Evolutionary conservation across 805 yeast genomes (phyloP), one percentile per base, ranked within the genome.

Genomic region (Teunomyces atbi): DNA sequence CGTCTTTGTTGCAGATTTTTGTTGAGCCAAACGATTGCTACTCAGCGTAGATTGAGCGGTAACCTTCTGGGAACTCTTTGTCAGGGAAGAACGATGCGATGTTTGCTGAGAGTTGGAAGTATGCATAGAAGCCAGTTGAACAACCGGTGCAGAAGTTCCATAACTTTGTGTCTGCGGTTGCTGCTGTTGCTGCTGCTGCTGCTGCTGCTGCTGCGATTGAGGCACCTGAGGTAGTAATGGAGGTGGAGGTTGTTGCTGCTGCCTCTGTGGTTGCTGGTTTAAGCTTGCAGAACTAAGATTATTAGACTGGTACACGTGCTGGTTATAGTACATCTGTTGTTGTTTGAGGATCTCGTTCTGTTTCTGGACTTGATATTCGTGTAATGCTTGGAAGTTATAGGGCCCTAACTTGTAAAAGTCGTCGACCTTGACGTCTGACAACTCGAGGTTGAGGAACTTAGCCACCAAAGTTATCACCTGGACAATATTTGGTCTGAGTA

Each of bases 401-500:
- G 77, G 71, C n/a, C 85, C 88, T 38, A 56, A 48, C 4, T 69
- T 73, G 55, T 77, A 79, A 47, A 74, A 62, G 55, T 78, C 82
- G 18, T 68, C 71, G 11, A 75, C 44, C 5, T 58, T 61, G 13
- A 67, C 45, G 2, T 55, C 51, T 1, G 50, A 52, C 33, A 63
- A 66, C n/a, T 73, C 70, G 42, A 44, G 51, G 5, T 58, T 56
- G 49, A 78, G 73, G 47, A 79, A 71, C 28, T 81, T 81, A 43
- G 81, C 66, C 62, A 90, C 70, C 38, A 80, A 67, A 61, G 85
- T 82, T 29, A 90, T 59, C 1, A 92, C 85, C 65, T 91, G 97
- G 53, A 83, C 89, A 13, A 89, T 82, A 61, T 89, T 91, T 2
- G 98, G 98, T 58, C 99, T 77, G 53, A 78, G 72, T 11, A 79